These are phyloP conservation scores for Mycena floridula DNA, from an alignment of 768 basidiomycete genomes.

Conservation along the genomic window DNA sequence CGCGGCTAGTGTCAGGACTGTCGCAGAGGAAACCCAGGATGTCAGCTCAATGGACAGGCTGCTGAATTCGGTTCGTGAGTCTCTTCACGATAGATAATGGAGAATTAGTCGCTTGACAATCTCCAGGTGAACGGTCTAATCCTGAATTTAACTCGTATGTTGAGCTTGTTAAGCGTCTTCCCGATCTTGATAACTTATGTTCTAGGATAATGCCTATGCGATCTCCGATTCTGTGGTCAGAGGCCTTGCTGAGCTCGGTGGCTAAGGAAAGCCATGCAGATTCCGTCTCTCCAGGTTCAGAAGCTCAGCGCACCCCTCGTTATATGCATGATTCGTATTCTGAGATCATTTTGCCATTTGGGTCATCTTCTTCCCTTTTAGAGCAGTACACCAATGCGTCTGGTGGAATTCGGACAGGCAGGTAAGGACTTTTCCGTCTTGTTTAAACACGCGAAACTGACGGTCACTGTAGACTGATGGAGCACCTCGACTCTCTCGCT, in stretches of 20 bases:
- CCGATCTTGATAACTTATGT: neutral
- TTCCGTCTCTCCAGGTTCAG: conserved; percentile 7
- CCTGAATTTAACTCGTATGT: conserved; percentile 46
- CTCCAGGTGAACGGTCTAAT: conserved; percentile 42
- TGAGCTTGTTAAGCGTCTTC: neutral
- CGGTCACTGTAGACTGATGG: conserved; percentile 50
- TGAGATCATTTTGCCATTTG: conserved; percentile 60
- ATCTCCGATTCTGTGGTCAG: conserved; percentile 49
- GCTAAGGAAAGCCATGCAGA: conserved; percentile 10
- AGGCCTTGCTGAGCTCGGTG: conserved; percentile 42
- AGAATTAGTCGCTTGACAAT: conserved; percentile 1
- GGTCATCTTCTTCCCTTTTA: conserved; percentile 47
- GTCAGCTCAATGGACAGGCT: conserved; percentile 52
- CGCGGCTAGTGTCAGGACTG: too few relatives aligned
- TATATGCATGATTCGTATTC: conserved; percentile 71
- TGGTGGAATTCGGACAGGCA: conserved; percentile 67
- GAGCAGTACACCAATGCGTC: conserved; percentile 68
- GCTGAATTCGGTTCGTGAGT: conserved; percentile 52
- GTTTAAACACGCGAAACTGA: neutral
- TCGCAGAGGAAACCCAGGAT: conserved; percentile 50
- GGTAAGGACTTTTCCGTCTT: conserved; percentile 24
- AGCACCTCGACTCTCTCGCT: conserved; percentile 80
- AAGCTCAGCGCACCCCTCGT: conserved; percentile 31
- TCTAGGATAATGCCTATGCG: conserved; percentile 52
- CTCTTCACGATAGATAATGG: neutral